Evolutionary conservation across 2,329 filamentous ascomycete species (phyloP), one percentile per base, ranked within the genome.

Genomic region (Penicillium sp.): DNA sequence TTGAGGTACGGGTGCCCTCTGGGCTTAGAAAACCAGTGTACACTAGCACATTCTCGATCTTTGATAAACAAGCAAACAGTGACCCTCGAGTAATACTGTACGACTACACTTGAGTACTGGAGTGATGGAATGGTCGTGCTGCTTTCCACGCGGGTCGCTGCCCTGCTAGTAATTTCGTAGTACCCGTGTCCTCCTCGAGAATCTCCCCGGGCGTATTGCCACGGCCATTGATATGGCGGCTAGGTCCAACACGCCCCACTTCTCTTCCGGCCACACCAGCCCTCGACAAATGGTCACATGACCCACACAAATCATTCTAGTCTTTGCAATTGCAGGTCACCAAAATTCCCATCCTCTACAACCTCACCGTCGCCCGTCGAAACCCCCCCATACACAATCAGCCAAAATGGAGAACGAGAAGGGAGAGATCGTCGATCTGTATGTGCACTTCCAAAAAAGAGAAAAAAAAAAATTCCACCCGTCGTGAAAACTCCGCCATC

Each of bases 341-440:
- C 56, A 48, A 58, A 60, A 58, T 63, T 62, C 61, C 63, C 60
- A 61, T 60, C 60, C 53, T 55, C 52, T 57, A 51, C 55, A 57
- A 60, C 62, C 56, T 59, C 61, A 61, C 61, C 63, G 62, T 58
- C 59, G 57, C 66, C 66, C 64, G 64, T 63, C 63, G 61, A 68
- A 67, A 57, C 56, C 62, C 56, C 62, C 61, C 60, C 59, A 54
- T 49, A 67, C 58, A 67, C 68, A 64, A 65, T 66, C 57, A 68
- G 69, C 66, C 72, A 90, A 82, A 78, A 98, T 97, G 93, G 93
- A 98, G 84, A 98, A 98, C 90, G 93, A 97, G 82, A 90, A 90
- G 80, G 91, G 91, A 81, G 90, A 97, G 79, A 90, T 96, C 80
- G 93, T 97, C 76, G 91, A 97, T 81, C 90, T 95, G 89, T 95